Percentiles rank a stretch among this genome's conserved stretches.
These are phyloP conservation scores for Saccharomycodes ludwigii DNA, from an alignment of 805 yeast species.

Conservation along the genomic window DNA sequence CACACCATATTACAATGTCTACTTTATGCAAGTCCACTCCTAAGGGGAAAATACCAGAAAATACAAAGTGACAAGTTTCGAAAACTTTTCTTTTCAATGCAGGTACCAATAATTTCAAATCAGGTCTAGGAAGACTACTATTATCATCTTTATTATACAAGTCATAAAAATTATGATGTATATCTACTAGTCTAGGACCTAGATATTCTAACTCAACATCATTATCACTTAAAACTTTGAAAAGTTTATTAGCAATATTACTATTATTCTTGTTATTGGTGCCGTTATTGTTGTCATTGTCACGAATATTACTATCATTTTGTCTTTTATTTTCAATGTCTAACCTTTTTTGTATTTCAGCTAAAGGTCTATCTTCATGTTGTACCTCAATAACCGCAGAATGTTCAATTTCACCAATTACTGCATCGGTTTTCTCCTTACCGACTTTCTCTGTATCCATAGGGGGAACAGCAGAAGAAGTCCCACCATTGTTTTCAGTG, in stretches of 20 bases:
- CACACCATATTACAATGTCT: constrained; percentile 86
- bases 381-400: constrained; percentile 67
- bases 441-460: constrained; percentile 34
- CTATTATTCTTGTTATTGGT: constrained; percentile 9
- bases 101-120: constrained; percentile 61
- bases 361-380: constrained; percentile 72
- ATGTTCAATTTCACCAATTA: constrained; percentile 46
- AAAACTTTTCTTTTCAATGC: constrained; percentile 59
- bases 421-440: constrained; percentile 34
- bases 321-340: constrained; percentile 25
- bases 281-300: constrained; percentile 5
- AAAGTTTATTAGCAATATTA: too few relatives aligned
- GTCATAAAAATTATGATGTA: constrained; percentile 59
- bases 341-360: constrained; percentile 65
- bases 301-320: too few relatives aligned
- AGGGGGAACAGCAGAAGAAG: too few relatives aligned
- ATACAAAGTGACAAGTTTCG: constrained; percentile 53
- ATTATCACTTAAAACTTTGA: constrained; percentile 58
- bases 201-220: constrained; percentile 64
- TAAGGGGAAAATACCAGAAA: constrained; percentile 86
- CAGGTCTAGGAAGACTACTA: constrained; percentile 43
- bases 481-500: too few relatives aligned
- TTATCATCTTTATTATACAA: constrained; percentile 32
- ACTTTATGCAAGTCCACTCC: constrained; percentile 61
- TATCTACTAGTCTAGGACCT: constrained; percentile 44